Conservation (phyloP, 306 rosid species). For the Vicia sativa region DNA sequence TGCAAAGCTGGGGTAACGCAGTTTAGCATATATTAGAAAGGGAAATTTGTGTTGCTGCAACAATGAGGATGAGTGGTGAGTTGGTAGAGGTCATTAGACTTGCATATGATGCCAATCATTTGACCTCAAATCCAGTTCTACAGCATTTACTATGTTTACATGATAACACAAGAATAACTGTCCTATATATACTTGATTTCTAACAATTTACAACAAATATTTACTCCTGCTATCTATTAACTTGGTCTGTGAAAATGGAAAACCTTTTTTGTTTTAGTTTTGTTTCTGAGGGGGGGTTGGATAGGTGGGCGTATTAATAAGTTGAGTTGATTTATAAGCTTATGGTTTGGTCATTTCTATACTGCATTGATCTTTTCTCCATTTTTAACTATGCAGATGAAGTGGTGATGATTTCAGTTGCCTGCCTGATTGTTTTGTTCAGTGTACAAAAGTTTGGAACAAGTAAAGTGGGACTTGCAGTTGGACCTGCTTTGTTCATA, state of each 20-base stretch:
- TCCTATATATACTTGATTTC: background rate
- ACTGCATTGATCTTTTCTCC: slow-evolving; percentile 33
- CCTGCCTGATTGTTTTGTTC: slow-evolving; percentile 80
- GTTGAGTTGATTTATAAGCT: slow-evolving; percentile 9
- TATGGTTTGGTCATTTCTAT: slow-evolving; percentile 18
- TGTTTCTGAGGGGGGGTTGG: background rate
- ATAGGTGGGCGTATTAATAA: background rate
- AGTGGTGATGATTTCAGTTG: slow-evolving; percentile 90
- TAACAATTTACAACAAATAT: background rate
- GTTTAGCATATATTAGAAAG: background rate
- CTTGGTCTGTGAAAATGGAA: background rate
- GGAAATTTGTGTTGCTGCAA: background rate
- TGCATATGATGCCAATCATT: background rate
- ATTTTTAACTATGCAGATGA: slow-evolving; percentile 66
- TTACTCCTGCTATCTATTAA: background rate
- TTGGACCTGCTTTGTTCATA: slow-evolving; percentile 92
- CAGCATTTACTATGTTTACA: background rate
- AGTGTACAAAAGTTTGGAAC: slow-evolving; percentile 97
- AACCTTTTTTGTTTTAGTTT: background rate
- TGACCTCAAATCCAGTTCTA: background rate
- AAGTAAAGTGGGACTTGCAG: slow-evolving; percentile 89
- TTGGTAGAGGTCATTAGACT: slow-evolving; percentile 9
- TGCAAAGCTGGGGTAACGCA: background rate
- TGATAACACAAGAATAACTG: slow-evolving; percentile 1
- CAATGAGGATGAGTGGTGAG: background rate